Percentiles rank a stretch among this genome's conserved stretches.
These are phyloP conservation scores for Colletotrichum gigasporum DNA, from an alignment of 2,329 filamentous ascomycete genomes.

Conservation along the genomic window DNA sequence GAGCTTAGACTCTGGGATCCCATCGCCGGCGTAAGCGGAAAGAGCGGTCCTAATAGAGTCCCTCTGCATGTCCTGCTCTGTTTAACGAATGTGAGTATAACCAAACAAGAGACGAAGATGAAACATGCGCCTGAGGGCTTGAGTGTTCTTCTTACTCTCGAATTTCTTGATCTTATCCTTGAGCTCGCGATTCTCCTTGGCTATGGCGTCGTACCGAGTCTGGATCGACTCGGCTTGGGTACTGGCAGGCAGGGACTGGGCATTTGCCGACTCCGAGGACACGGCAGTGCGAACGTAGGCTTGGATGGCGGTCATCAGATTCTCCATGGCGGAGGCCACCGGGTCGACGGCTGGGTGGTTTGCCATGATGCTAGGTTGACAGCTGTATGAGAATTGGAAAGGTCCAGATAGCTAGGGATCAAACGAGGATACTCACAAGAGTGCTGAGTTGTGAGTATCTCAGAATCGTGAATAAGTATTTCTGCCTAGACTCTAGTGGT, in stretches of 20 bases:
- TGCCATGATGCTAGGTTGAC: conserved; percentile 12
- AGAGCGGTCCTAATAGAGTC: conserved; percentile 1
- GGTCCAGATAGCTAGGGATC: background rate
- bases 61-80: conserved; percentile 9
- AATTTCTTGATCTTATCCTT: conserved; percentile 20
- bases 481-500: too few species aligned
- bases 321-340: conserved; percentile 11
- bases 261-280: conserved; percentile 1
- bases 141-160: conserved; percentile 21
- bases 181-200: conserved; percentile 14
- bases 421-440: background rate
- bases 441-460: too few species aligned
- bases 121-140: background rate
- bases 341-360: conserved; percentile 8
- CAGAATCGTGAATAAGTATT: too few species aligned
- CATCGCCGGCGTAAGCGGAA: conserved; percentile 7
- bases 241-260: background rate
- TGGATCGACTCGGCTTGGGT: background rate
- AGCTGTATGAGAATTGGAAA: background rate
- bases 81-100: conserved; percentile 10
- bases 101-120: background rate
- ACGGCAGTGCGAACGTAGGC: conserved; percentile 20
- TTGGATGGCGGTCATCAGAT: conserved; percentile 16
- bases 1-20: background rate
- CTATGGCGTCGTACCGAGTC: conserved; percentile 2